Base-by-base conservation (phyloP, 768 basidiomycete species). In the Mycena leptocephala region DNA sequence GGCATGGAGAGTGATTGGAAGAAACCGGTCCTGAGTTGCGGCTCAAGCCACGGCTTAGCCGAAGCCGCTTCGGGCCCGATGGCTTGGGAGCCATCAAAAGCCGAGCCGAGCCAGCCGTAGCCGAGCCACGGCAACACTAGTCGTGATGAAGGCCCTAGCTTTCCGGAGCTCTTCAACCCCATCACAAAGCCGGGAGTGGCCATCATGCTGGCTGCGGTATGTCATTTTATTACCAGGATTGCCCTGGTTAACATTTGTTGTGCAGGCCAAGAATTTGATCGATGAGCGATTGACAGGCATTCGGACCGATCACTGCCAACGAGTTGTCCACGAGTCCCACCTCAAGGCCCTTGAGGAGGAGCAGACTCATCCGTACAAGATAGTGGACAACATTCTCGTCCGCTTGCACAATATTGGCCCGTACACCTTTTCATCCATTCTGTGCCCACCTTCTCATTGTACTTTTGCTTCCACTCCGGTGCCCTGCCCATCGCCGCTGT, bases 161-260 rank as follows among this genome's bases (percentile, higher is more conserved):
- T 48, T 51, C 63, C 62, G 3, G 73, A 79, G 24, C 30, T 70
- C 51, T 82, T 81, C 78, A 77, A 70, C 1, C 81, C 80, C 6
- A 61, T 82, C 48, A 76, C 79, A 2, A 28, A 68, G 13, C 11
- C 24, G 8, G 64, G 32, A 0, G 16, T 37, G 35, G 35, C 35
- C 35, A 6, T 37, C 35, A 13, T 37, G 7, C 35, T 37, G 7
- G 13, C 35, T 37, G 35, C 35, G 7, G 35, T 37, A 13, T 13
- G 35, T 37, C 13, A 37, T 37, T 37, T 13, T 13, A 37, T 37
- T 37, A 6, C 13, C 35, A 6, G 35, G 35, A 6, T 37, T 6
- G 7, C 35, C 35, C 13, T 37, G 6, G 6, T 37, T 37, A 37
- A 37, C 35, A 37, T 37, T 37, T 37, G 7, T 37, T 13, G 35